Evolutionary conservation across 371 early-diverging fungal species (phyloP), one percentile per base, ranked within the genome.

Genomic region (Circinella minor): DNA sequence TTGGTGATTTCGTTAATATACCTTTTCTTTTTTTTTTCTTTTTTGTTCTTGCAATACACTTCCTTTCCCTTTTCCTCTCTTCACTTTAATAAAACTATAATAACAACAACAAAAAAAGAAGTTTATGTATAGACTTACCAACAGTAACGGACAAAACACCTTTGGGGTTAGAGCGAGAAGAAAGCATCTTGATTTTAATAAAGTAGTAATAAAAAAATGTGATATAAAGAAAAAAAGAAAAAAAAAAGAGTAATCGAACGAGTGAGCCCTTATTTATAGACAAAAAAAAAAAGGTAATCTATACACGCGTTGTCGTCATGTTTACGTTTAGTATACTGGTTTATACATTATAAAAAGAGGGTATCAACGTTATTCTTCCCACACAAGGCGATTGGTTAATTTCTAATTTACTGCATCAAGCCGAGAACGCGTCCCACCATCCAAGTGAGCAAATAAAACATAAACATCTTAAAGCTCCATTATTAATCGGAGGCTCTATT

Each of bases 131-230:
- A 59, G 1, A 70, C 70, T 70, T 70, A 65, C 70, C 9, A 48
- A 72, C 37, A 3, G 13, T 48, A 20, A 75, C 75, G 47, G 61
- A 36, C 27, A 75, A 68, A 38, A 55, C 54, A 70, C 75, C 75
- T 59, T 65, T 63, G 70, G 75, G 75, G 67, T 70, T 69, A 49
- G 69, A 69, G 66, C 62, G 63, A n/a, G 69, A 66, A 34, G 69
- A 66, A 43, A 75, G 67, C 75, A 75, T 75, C 13, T 65, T 74
- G 27, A 47, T n/a, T 47, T 47, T 47, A 47, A 15, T 47, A 47
- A 3, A 13, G 51, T 51, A n/a, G 15, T 4, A 17, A 51, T 51
- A n/a, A 13, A n/a, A 51, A n/a, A 51, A 51, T 13, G 15, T 13
- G 43, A 9, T 43, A 11, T 43, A 11, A 43, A 47, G 14, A 14